Evolutionary conservation across 257 asterid genomes (phyloP), one percentile per base, ranked within the genome.

Genomic region (Plantago ovata): DNA sequence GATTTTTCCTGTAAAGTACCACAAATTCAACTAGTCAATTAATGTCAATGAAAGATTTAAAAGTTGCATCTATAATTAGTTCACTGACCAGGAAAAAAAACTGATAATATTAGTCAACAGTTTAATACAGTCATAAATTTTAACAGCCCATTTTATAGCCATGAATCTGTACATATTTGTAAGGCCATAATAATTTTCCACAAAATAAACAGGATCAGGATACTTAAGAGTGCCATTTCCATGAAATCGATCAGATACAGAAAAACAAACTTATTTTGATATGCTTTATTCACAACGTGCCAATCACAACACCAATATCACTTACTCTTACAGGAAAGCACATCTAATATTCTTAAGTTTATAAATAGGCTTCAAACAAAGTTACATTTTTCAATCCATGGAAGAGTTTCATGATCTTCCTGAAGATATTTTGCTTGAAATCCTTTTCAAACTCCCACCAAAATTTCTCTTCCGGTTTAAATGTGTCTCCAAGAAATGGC

Each of bases 401-500:
- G 49, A 52, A 54, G 18, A 9, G n/a, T 23, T 36, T 18, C 51
- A 56, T n/a, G n/a, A n/a, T 47, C 1, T 64, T 12, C 60, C 79
- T 0, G 55, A 59, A 0, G 74, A 73, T 13, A 49, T 64, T 6
- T 18, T 73, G 49, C 45, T 61, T 10, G 65, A 68, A 33, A 73
- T 68, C 42, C 69, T 73, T 14, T 22, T 44, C 2, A 64, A 56
- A 60, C 72, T 73, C 45, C 79, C 72, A 9, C 22, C 53, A 13
- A 55, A 54, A 20, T 59, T 71, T 10, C 38, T 68, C 32, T 68
- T 49, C 66, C 60, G 64, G 44, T 68, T 53, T 61, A 68, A 33
- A 73, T 47, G 71, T 38, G 79, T 73, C 16, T 73, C 75, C 43
- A 68, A 61, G 62, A 39, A 40, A 21, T 74, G 72, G 60, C 56